Base-by-base conservation (phyloP, 192 early-diverging fungal species). In the Gonapodya prolifera region DNA sequence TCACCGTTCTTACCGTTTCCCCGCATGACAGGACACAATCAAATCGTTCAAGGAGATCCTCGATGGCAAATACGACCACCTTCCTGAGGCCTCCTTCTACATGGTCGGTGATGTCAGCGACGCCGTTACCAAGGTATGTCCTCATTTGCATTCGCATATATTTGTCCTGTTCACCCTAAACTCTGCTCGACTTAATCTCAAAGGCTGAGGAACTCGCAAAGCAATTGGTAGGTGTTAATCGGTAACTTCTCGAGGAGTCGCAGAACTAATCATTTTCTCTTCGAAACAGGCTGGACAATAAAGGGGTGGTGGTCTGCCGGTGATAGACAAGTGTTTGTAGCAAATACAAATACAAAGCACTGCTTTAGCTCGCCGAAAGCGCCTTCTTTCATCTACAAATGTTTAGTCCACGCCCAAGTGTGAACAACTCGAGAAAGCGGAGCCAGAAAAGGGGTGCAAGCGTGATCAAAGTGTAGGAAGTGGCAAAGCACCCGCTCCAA, bases 31-130 rank as follows among this genome's bases (percentile, higher is more conserved):
- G 87, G 96, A 98, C 83, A 98, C 96, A 79, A 92, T 98, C 87
- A 93, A 93, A 81, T 97, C 95, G 32, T 98, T 98, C 91, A 91
- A 91, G 89, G 96, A 96, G 85, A 97, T 98, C 80, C 86, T 98
- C 33, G 94, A 94, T 77, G 96, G 96, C 80, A 98, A 98, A 92
- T 92, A 94, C 89, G 96, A 98, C 84, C 82, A 81, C 77, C 88
- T 97, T 70, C 96, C 96, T 80, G 96, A 98, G 85, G 90, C 92
- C 70, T 94, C 96, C 76, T 98, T 98, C 91, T 98, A 93, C 89
- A 98, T 98, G 96, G 90, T 92, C 70, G 96, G 96, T 86, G 94
- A 95, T 86, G 94, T 98, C 80, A 92, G 94, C 75, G 96, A 98
- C 87, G 96, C 93, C 77, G 86, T 87, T 77, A 90, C 90, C 86